Evolutionary conservation across 2,329 filamentous ascomycete species (phyloP).

Genomic region (Parafenestella ontariensis): DNA sequence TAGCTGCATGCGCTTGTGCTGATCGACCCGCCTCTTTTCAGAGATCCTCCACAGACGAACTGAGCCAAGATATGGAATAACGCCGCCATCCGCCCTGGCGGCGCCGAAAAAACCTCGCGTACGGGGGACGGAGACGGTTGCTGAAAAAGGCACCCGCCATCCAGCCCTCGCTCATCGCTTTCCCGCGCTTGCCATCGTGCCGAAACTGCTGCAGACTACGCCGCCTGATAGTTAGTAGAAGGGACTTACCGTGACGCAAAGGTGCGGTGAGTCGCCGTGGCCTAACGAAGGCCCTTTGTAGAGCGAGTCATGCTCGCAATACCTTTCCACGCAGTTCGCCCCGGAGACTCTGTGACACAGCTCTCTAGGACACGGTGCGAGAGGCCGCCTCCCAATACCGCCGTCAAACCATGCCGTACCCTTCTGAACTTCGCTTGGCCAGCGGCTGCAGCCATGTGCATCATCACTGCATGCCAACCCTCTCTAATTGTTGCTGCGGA

Average conservation of each 20-base stretch:
- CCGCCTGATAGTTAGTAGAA: slow-evolving; percentile 27
- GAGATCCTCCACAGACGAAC: slow-evolving; percentile 48
- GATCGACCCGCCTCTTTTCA: slow-evolving; percentile 49
- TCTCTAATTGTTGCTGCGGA: slow-evolving; percentile 21
- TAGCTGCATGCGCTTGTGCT: slow-evolving; percentile 50
- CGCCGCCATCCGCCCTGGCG: slow-evolving; percentile 46
- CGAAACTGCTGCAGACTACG: slow-evolving; percentile 40
- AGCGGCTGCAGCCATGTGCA: slow-evolving; percentile 31
- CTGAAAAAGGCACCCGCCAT: slow-evolving; percentile 37
- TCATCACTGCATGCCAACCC: slow-evolving; percentile 13
- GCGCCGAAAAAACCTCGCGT: slow-evolving; percentile 39
- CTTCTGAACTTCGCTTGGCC: slow-evolving; percentile 23
- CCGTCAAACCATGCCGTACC: slow-evolving; percentile 23
- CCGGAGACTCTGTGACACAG: slow-evolving; percentile 5
- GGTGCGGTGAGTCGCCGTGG: slow-evolving; percentile 29
- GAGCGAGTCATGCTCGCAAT: slow-evolving; percentile 23
- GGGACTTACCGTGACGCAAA: slow-evolving; percentile 25
- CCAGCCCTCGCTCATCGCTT: slow-evolving; percentile 28
- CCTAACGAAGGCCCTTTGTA: not conserved
- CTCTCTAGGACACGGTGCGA: too few species aligned
- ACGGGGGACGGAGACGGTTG: slow-evolving; percentile 38
- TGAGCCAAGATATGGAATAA: slow-evolving; percentile 43
- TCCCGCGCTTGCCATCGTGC: slow-evolving; percentile 44
- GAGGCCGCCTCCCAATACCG: slow-evolving; percentile 21
- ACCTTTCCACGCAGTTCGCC: not conserved